A percentile compares a stretch with the other conserved stretches of the same genome.
phyloP scores from a whole-genome alignment of 73 alveolate species.

The Paramecium tetraurelia region DNA sequence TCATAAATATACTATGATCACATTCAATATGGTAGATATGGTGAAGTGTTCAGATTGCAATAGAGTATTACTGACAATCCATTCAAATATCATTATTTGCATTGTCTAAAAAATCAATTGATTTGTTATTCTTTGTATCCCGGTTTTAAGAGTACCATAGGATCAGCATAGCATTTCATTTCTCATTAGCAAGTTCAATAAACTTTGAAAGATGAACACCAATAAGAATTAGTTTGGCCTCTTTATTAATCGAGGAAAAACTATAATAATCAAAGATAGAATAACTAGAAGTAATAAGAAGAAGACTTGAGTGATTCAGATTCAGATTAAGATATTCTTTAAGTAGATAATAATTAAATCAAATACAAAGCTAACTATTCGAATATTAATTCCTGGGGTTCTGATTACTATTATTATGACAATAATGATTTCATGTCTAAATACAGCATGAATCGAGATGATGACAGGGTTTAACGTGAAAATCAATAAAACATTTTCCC shows the following conservation, averaged over 20 bases:
- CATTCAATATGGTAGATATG: not conserved
- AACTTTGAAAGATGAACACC: not conserved
- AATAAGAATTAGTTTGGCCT: conserved; percentile 3
- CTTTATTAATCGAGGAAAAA: not conserved
- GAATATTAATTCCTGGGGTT: not conserved
- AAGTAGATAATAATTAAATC: not conserved
- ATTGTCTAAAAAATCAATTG: not conserved
- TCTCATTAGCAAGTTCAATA: not conserved
- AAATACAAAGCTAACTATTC: not conserved
- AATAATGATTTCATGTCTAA: not conserved
- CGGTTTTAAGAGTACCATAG: not conserved
- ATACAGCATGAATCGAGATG: not conserved
- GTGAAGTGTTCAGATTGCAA: not conserved
- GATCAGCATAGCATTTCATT: not conserved
- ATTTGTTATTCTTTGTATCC: not conserved
- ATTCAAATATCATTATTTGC: not conserved
- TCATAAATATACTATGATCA: conserved; percentile 8
- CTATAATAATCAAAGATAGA: not conserved
- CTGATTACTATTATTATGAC: not conserved
- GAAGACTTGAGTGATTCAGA: conserved; percentile 40
- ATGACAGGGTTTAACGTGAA: not conserved
- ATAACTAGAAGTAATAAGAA: not conserved
- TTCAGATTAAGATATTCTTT: conserved; percentile 26
- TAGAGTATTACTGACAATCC: not conserved
- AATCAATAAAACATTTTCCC: not conserved